A percentile compares a stretch with the other conserved stretches of the same genome.
These are phyloP conservation scores for Colletotrichum simmondsii DNA, from an alignment of 2,329 filamentous ascomycete species.

Conservation along the genomic window DNA sequence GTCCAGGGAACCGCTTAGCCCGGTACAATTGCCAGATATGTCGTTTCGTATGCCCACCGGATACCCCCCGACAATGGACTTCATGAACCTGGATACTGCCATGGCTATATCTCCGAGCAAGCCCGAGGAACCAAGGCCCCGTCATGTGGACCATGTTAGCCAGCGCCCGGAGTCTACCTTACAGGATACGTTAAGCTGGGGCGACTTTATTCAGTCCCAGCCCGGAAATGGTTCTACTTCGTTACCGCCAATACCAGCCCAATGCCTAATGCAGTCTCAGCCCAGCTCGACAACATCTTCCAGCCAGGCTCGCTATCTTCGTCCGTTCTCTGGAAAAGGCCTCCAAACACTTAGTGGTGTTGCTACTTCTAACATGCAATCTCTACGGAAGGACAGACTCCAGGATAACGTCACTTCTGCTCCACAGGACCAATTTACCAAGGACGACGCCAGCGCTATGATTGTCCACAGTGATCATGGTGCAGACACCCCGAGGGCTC, in stretches of 20 bases:
- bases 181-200: conserved; percentile 68
- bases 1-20: conserved; percentile 63
- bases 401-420: conserved; percentile 34
- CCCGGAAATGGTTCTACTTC: conserved; percentile 42
- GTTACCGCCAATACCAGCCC: conserved; percentile 59
- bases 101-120: conserved; percentile 49
- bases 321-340: conserved; percentile 67
- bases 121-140: conserved; percentile 38
- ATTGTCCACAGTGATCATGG: conserved; percentile 36
- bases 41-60: conserved; percentile 52
- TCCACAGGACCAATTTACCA: conserved; percentile 34
- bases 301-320: conserved; percentile 60
- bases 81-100: conserved; percentile 48
- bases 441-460: conserved; percentile 40
- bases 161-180: conserved; percentile 54
- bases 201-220: conserved; percentile 53
- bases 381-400: conserved; percentile 45
- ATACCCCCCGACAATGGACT: conserved; percentile 53
- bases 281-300: conserved; percentile 64
- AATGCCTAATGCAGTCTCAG: conserved; percentile 63
- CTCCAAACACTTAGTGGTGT: conserved; percentile 62
- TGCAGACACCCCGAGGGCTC: conserved; percentile 38
- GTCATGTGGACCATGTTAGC: conserved; percentile 39
- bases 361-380: conserved; percentile 42
- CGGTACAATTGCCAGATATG: conserved; percentile 58